A percentile compares a stretch with the other conserved stretches of the same genome.
phyloP scores from a whole-genome alignment of 2,329 filamentous ascomycete genomes.

The Penicillium concentricum region DNA sequence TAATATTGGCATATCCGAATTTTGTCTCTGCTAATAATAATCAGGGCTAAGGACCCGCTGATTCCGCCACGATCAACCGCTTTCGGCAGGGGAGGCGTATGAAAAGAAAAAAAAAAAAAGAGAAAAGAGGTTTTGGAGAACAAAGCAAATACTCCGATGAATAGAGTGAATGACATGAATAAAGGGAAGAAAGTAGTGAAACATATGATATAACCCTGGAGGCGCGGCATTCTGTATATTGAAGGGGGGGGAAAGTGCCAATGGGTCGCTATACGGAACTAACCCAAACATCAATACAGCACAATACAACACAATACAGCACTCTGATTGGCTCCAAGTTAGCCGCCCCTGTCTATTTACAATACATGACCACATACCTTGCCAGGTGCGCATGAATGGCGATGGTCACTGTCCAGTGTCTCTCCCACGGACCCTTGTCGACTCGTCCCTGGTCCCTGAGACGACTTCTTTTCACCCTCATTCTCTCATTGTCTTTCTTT shows the following conservation, averaged over 20 bases:
- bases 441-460: constrained; percentile 10
- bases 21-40: neutral
- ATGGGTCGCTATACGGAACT: constrained; percentile 1
- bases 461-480: constrained; percentile 2
- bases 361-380: constrained; percentile 7
- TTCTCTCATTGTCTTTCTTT: constrained; percentile 7
- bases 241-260: neutral
- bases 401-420: neutral
- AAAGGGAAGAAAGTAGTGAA: neutral
- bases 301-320: neutral
- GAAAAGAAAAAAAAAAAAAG: neutral
- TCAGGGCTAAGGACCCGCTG: constrained; percentile 12
- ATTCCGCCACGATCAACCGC: constrained; percentile 16
- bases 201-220: neutral
- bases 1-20: neutral
- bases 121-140: neutral
- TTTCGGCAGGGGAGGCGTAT: constrained; percentile 9
- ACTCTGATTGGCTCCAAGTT: neutral
- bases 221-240: neutral
- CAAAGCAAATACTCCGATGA: neutral
- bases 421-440: constrained; percentile 8
- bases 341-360: constrained; percentile 4
- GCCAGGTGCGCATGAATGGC: neutral
- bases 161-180: neutral
- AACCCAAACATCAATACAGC: neutral